These are phyloP conservation scores for Sclerotinia nivalis DNA, from an alignment of 2,329 filamentous ascomycete genomes.

Conservation along the genomic window DNA sequence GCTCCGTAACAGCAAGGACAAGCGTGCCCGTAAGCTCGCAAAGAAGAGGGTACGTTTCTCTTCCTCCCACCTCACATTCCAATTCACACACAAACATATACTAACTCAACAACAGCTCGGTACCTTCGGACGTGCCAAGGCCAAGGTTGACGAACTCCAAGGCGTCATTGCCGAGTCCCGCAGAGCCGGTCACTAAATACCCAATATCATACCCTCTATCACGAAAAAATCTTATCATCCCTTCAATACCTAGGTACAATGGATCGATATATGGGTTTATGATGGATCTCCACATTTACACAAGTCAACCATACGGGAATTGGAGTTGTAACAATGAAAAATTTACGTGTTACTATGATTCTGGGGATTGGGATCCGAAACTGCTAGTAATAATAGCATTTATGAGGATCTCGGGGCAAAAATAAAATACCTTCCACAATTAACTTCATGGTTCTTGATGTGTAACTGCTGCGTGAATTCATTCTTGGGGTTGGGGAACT, in stretches of 20 bases:
- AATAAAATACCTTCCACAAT: slow-evolving; percentile 19
- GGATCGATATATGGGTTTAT: slow-evolving; percentile 12
- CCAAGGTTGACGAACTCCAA: slow-evolving; percentile 99
- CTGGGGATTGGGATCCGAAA: slow-evolving; percentile 26
- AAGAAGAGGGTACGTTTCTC: slow-evolving; percentile 85
- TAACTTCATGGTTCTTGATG: neutral
- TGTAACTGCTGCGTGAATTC: neutral
- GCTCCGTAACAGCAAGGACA: slow-evolving; percentile 98
- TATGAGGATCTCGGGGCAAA: slow-evolving; percentile 10
- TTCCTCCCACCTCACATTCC: neutral
- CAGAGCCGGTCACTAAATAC: slow-evolving; percentile 67
- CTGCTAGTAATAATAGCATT: slow-evolving; percentile 22
- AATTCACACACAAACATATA: neutral
- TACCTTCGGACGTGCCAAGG: slow-evolving; percentile 98
- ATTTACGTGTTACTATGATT: slow-evolving; percentile 26
- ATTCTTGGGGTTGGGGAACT: neutral
- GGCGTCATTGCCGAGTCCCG: slow-evolving; percentile 96
- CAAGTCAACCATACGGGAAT: slow-evolving; percentile 14
- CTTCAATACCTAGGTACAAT: slow-evolving; percentile 32
- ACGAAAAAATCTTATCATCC: slow-evolving; percentile 34
- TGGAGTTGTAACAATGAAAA: slow-evolving; percentile 33
- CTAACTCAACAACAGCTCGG: slow-evolving; percentile 66
- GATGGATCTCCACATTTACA: slow-evolving; percentile 8
- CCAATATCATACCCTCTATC: slow-evolving; percentile 22
- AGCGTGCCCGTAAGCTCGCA: slow-evolving; percentile 97